A percentile compares a stretch with the other conserved stretches of the same genome.
These are phyloP conservation scores for Closterium sp. DNA, from an alignment of 139 green algal species.

Conservation along the genomic window DNA sequence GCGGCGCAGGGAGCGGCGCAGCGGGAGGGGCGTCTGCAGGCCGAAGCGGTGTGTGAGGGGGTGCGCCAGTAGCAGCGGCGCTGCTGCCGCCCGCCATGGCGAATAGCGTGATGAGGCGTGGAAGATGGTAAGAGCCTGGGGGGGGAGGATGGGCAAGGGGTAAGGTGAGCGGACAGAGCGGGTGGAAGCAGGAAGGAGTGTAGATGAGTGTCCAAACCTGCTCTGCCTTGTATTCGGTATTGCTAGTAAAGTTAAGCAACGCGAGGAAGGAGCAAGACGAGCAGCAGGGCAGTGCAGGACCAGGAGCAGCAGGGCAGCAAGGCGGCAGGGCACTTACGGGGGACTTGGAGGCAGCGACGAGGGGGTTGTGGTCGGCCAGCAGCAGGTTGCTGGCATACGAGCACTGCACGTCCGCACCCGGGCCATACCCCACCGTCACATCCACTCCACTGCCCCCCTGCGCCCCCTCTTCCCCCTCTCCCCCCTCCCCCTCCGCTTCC, in stretches of 20 bases:
- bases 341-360: not conserved
- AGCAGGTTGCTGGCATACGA: not conserved
- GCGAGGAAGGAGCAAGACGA: too few relatives aligned
- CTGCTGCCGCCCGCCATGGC: not conserved
- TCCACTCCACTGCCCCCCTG: not conserved
- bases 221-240: too few relatives aligned
- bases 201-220: too few relatives aligned
- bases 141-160: not conserved
- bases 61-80: not conserved
- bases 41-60: conserved; percentile 53
- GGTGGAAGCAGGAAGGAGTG: too few relatives aligned
- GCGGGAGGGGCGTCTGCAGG: conserved; percentile 87
- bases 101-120: not conserved
- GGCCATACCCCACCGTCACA: not conserved
- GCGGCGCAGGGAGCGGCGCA: conserved; percentile 66
- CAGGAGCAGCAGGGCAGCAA: not conserved
- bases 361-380: not conserved
- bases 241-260: too few relatives aligned
- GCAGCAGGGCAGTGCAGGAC: not conserved
- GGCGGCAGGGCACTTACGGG: not conserved
- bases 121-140: not conserved
- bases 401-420: not conserved
- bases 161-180: too few relatives aligned
- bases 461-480: too few relatives aligned
- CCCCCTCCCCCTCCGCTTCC: not conserved